phyloP scores from a whole-genome alignment of 768 basidiomycete species.

The Hemileccinum impolitum region DNA sequence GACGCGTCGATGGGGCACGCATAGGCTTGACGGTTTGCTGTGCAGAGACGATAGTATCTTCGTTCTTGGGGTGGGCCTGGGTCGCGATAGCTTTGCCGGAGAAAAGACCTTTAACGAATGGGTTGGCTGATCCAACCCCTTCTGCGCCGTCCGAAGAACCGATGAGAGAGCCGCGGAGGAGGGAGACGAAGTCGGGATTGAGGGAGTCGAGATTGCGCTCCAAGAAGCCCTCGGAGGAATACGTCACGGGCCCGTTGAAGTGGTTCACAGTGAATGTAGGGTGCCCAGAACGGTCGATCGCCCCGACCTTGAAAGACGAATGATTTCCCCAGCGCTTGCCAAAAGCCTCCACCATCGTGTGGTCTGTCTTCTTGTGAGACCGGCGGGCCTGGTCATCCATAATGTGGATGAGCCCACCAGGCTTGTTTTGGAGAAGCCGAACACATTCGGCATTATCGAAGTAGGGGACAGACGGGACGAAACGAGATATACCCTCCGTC shows the following conservation, averaged over 20 bases:
- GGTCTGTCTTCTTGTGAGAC: conserved; percentile 85
- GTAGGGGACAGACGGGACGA: conserved; percentile 70
- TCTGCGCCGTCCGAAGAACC: conserved; percentile 48
- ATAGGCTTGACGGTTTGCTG: conserved; percentile 94
- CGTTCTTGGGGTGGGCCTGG: conserved; percentile 86
- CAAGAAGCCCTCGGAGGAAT: conserved; percentile 87
- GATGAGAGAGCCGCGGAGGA: conserved; percentile 63
- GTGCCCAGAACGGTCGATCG: conserved; percentile 70
- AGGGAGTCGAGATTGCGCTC: conserved; percentile 85
- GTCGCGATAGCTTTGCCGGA: conserved; percentile 87
- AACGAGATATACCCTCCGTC: conserved; percentile 71
- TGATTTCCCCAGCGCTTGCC: conserved; percentile 94
- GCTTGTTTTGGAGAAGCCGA: conserved; percentile 77
- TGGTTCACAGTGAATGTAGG: conserved; percentile 91
- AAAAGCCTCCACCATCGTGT: conserved; percentile 93
- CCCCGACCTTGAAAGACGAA: conserved; percentile 82
- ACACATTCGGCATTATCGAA: conserved; percentile 92
- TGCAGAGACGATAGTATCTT: conserved; percentile 93
- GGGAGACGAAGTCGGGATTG: conserved; percentile 89
- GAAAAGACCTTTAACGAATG: conserved; percentile 90
- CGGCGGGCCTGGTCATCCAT: conserved; percentile 95
- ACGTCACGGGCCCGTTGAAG: conserved; percentile 87
- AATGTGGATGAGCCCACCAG: conserved; percentile 92
- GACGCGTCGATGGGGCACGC: conserved; percentile 85
- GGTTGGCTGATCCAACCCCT: conserved; percentile 77